Evolutionary conservation across 2,329 filamentous ascomycete genomes (phyloP).

Genomic region (Penicillium sp.): DNA sequence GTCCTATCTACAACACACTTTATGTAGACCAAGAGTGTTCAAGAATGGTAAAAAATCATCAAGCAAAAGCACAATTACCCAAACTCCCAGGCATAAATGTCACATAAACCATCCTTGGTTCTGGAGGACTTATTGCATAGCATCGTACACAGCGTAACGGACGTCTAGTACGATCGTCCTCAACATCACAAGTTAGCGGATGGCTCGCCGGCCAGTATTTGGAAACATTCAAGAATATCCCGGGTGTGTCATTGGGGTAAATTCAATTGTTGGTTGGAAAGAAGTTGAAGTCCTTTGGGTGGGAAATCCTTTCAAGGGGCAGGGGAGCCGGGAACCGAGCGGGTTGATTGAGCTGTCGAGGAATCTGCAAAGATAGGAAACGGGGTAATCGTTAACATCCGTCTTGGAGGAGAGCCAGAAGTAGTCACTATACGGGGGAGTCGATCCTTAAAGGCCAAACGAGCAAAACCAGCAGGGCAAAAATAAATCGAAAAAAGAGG

Average conservation of each 20-base stretch:
- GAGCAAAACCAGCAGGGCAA: background rate
- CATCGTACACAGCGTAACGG: conserved; percentile 22
- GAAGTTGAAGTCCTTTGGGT: background rate
- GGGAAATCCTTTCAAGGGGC: conserved; percentile 16
- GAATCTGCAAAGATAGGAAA: conserved; percentile 16
- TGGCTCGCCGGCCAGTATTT: conserved; percentile 1
- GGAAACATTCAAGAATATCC: background rate
- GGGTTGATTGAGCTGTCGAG: conserved; percentile 15
- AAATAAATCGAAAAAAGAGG: background rate
- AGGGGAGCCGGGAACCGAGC: conserved; percentile 20
- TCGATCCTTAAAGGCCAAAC: background rate
- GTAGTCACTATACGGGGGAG: background rate
- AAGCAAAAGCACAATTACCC: background rate
- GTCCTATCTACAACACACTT: conserved; percentile 8
- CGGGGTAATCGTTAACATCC: conserved; percentile 16
- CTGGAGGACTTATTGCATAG: conserved; percentile 13
- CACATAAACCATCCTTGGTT: background rate
- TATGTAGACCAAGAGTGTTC: background rate
- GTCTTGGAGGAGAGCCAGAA: background rate
- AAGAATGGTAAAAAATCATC: background rate
- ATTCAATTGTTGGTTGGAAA: conserved; percentile 4
- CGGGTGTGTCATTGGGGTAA: background rate
- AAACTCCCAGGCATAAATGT: conserved; percentile 13
- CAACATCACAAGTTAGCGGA: background rate
- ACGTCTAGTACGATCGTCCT: conserved; percentile 8